Conservation (phyloP, 306 rosid genomes). For the Oxytropis ochrocephala region DNA sequence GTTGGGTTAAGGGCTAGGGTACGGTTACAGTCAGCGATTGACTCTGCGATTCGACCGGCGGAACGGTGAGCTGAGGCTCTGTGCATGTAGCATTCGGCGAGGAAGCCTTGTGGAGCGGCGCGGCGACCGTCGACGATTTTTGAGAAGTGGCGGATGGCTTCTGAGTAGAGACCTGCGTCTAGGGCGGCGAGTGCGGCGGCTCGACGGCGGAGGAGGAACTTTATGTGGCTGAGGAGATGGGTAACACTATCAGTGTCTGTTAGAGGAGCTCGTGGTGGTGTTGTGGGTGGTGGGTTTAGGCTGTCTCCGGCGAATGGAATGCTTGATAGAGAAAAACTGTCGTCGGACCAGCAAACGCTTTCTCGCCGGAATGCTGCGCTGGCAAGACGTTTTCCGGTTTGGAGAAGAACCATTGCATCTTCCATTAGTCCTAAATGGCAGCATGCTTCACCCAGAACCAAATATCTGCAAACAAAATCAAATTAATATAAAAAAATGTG, state of each 20-base stretch:
- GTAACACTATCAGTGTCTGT: conserved; percentile 50
- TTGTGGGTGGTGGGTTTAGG: conserved; percentile 31
- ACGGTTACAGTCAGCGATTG: conserved; percentile 87
- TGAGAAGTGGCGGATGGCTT: conserved; percentile 87
- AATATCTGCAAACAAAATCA: conserved; percentile 41
- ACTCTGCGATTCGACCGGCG: conserved; percentile 71
- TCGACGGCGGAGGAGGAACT: conserved; percentile 75
- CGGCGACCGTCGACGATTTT: conserved; percentile 95
- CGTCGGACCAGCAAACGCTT: conserved; percentile 83
- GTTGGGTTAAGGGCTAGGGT: conserved; percentile 72
- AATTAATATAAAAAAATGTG: too few relatives aligned
- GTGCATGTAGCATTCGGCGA: conserved; percentile 82
- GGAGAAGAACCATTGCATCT: conserved; percentile 95
- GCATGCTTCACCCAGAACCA: conserved; percentile 88
- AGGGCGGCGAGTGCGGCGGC: conserved; percentile 86
- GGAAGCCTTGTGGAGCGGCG: conserved; percentile 80
- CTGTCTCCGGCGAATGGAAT: conserved; percentile 30
- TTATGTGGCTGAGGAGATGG: conserved; percentile 71
- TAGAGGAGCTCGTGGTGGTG: conserved; percentile 39
- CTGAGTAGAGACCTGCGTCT: conserved; percentile 73
- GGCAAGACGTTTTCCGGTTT: conserved; percentile 88
- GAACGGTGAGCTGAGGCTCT: conserved; percentile 65
- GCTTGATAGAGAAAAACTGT: conserved; percentile 55
- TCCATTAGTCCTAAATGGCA: conserved; percentile 91
- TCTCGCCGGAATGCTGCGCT: conserved; percentile 86